A percentile compares a stretch with the other conserved stretches of the same genome.
phyloP scores from a whole-genome alignment of 1,139 yeast genomes.

The Oligophagozyma castellii region DNA sequence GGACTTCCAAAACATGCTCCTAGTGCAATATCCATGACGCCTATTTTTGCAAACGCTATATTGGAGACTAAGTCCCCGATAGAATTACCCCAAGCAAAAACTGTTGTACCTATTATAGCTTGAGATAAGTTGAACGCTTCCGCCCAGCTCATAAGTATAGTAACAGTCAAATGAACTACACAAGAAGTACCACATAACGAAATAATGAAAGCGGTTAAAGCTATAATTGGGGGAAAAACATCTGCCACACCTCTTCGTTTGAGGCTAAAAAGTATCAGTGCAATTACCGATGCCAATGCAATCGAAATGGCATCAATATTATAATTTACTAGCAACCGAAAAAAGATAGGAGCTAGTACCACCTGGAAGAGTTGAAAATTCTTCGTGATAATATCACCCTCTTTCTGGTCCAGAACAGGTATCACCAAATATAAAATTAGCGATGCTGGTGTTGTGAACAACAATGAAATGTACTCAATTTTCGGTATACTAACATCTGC shows the following conservation, averaged over 20 bases:
- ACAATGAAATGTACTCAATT: constrained; percentile 8
- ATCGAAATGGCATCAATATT: constrained; percentile 3
- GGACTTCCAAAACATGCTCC: constrained; percentile 97
- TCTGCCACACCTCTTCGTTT: constrained; percentile 3
- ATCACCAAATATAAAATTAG: constrained; percentile 7
- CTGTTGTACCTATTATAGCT: constrained; percentile 69
- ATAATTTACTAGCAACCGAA: constrained; percentile 1
- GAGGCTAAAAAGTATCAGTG: neutral
- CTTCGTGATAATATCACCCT: constrained; percentile 1
- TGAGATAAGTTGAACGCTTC: constrained; percentile 52
- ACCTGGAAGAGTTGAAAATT: constrained; percentile 2
- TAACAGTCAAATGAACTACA: constrained; percentile 67
- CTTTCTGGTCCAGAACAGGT: constrained; percentile 5
- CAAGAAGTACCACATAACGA: constrained; percentile 63
- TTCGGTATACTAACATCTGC: constrained; percentile 4
- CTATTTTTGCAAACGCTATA: constrained; percentile 69
- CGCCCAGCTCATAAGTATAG: constrained; percentile 50
- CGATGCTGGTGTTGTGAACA: constrained; percentile 12
- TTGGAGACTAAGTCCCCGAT: constrained; percentile 82
- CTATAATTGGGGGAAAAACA: constrained; percentile 24
- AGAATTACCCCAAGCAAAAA: constrained; percentile 85
- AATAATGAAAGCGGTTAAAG: constrained; percentile 49
- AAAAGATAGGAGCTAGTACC: constrained; percentile 3
- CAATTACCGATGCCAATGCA: constrained; percentile 1
- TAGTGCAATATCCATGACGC: constrained; percentile 83